Percentiles rank a stretch among this genome's conserved stretches.
Conservation (phyloP, 2,329 filamentous ascomycete species). For the Arthrobotrys conoides region DNA sequence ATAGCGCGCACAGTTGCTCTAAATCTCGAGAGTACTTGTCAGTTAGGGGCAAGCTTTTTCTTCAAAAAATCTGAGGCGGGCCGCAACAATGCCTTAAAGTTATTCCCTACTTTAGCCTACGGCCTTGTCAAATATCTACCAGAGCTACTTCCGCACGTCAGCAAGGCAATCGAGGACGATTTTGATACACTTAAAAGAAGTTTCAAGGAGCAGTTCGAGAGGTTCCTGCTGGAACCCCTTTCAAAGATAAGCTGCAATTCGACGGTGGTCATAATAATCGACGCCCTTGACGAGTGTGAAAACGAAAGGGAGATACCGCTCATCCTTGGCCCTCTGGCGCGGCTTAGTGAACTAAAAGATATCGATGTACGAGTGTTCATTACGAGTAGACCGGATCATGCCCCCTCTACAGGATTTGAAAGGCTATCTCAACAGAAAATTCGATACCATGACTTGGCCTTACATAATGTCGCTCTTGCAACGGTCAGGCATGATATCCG, state of each 20-base stretch:
- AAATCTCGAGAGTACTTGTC: constrained; percentile 51
- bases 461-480: constrained; percentile 21
- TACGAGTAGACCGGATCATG: constrained; percentile 35
- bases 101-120: constrained; percentile 68
- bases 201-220: constrained; percentile 50
- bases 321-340: constrained; percentile 34
- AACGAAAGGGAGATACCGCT: constrained; percentile 18
- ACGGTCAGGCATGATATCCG: constrained; percentile 25
- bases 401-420: not conserved
- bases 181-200: constrained; percentile 36
- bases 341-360: constrained; percentile 13
- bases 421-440: constrained; percentile 26
- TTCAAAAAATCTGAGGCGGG: constrained; percentile 68
- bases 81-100: constrained; percentile 65
- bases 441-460: constrained; percentile 10
- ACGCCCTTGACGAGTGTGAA: constrained; percentile 52
- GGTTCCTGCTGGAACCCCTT: constrained; percentile 32
- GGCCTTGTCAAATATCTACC: constrained; percentile 66
- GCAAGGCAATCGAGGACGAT: constrained; percentile 65
- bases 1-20: constrained; percentile 66
- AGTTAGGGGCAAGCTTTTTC: constrained; percentile 68
- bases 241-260: not conserved
- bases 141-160: constrained; percentile 63
- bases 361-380: constrained; percentile 32
- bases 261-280: constrained; percentile 35